Conservation (phyloP, 169 alveolate species). For the Perkinsus marinus region DNA sequence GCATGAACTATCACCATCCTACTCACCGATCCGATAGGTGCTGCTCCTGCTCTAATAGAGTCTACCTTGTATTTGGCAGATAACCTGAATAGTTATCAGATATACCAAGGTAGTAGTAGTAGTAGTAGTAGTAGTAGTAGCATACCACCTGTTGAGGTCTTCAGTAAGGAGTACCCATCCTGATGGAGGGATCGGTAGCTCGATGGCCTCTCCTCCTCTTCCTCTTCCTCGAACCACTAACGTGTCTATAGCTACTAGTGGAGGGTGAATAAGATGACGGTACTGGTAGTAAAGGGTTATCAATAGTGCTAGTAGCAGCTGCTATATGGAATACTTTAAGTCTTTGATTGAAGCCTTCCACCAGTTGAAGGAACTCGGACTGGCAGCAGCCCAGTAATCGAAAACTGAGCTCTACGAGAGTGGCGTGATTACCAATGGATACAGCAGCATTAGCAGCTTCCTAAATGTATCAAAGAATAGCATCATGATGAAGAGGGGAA, state of each 20-base stretch:
- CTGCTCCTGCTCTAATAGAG: background rate
- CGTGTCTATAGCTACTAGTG: background rate
- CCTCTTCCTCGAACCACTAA: background rate
- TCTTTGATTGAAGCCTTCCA: background rate
- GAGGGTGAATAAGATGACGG: background rate
- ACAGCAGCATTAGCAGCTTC: background rate
- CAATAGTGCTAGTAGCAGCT: background rate
- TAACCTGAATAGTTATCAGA: background rate
- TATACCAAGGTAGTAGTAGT: too few relatives aligned
- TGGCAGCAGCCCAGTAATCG: background rate
- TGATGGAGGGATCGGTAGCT: background rate
- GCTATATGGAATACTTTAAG: background rate
- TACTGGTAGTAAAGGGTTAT: background rate
- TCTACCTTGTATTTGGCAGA: background rate
- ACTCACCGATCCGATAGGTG: background rate
- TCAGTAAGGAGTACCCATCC: background rate
- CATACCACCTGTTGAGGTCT: background rate
- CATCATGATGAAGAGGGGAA: too few relatives aligned
- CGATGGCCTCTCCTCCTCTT: too few relatives aligned
- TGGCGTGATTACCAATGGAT: background rate
- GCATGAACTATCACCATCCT: background rate
- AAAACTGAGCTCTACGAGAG: background rate
- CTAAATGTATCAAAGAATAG: too few relatives aligned
- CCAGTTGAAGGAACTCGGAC: background rate
- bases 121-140: too few relatives aligned